These are phyloP conservation scores for Quercus aquifolioides DNA, from an alignment of 306 rosid species.

Conservation along the genomic window DNA sequence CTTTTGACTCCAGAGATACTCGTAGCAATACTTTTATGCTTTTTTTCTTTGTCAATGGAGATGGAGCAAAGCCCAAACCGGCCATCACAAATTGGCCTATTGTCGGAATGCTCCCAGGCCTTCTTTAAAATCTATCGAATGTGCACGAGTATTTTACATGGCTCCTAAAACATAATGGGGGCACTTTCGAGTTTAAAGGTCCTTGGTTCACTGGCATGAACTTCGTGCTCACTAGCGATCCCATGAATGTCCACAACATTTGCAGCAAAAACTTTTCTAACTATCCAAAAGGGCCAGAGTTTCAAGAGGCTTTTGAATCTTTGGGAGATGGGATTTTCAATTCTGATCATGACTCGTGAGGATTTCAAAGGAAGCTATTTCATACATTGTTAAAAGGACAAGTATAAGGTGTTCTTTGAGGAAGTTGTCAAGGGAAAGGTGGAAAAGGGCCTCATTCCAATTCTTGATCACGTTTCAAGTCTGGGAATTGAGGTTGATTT, in stretches of 20 bases:
- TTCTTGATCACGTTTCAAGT: not conserved
- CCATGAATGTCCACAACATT: conserved; percentile 27
- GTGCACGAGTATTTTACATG: no score
- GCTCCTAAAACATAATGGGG: no score
- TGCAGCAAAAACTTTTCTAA: conserved; percentile 15
- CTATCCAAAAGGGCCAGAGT: conserved; percentile 26
- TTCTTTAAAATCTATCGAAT: no score
- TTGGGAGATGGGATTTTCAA: conserved; percentile 32
- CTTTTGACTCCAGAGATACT: no score
- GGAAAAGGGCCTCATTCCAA: conserved; percentile 9
- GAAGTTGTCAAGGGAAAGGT: conserved; percentile 3
- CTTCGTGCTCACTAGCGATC: conserved; percentile 21
- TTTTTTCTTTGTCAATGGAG: no score
- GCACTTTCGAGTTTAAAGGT: no score
- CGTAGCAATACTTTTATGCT: no score
- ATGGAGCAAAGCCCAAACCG: no score
- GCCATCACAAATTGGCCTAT: no score
- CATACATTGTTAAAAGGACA: not conserved
- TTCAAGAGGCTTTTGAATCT: conserved; percentile 24
- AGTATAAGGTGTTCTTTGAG: not conserved
- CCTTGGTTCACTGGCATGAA: conserved; percentile 3
- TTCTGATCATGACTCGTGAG: conserved; percentile 14
- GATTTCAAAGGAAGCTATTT: conserved; percentile 11
- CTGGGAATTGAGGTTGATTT: no score
- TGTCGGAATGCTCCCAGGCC: no score